Evolutionary conservation across 2,329 filamentous ascomycete genomes (phyloP).

Genomic region (Fusarium robinianum): DNA sequence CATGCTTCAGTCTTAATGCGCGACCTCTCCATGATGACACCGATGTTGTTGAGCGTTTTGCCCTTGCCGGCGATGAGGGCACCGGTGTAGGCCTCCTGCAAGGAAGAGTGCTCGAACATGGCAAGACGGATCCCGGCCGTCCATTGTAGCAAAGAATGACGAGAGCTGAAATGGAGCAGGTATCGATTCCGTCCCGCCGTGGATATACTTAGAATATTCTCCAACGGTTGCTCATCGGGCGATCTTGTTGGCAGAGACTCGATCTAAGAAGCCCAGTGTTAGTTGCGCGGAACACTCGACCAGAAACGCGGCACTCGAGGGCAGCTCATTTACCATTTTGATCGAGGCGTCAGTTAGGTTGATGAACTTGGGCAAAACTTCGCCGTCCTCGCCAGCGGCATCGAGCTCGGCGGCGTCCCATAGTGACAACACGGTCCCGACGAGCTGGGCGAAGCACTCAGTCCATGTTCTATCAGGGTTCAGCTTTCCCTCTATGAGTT

Average conservation of each 20-base stretch:
- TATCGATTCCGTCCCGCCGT: slow-evolving; percentile 96
- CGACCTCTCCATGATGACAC: slow-evolving; percentile 81
- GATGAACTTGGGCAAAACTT: slow-evolving; percentile 89
- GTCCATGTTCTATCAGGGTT: slow-evolving; percentile 89
- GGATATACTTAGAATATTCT: slow-evolving; percentile 94
- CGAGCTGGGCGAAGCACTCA: slow-evolving; percentile 95
- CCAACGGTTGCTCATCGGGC: slow-evolving; percentile 74
- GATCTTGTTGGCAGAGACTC: slow-evolving; percentile 87
- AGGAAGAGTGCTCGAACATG: slow-evolving; percentile 89
- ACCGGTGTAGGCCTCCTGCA: slow-evolving; percentile 96
- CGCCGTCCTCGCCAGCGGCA: slow-evolving; percentile 79
- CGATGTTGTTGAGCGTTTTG: slow-evolving; percentile 86
- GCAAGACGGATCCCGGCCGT: slow-evolving; percentile 90
- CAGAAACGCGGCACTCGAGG: slow-evolving; percentile 3
- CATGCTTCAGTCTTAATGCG: slow-evolving; percentile 83
- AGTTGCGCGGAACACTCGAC: slow-evolving; percentile 14
- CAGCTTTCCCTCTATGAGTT: slow-evolving; percentile 73
- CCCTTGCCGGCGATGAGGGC: slow-evolving; percentile 95
- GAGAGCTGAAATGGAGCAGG: slow-evolving; percentile 92
- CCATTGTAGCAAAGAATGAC: slow-evolving; percentile 93
- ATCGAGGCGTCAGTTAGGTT: slow-evolving; percentile 97
- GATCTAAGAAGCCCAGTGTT: slow-evolving; percentile 59
- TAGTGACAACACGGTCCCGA: slow-evolving; percentile 90
- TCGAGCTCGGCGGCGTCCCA: slow-evolving; percentile 96
- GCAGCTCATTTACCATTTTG: slow-evolving; percentile 76